Conservation (phyloP, 2,329 filamentous ascomycete species). For the Talaromyces albobiverticillius region DNA sequence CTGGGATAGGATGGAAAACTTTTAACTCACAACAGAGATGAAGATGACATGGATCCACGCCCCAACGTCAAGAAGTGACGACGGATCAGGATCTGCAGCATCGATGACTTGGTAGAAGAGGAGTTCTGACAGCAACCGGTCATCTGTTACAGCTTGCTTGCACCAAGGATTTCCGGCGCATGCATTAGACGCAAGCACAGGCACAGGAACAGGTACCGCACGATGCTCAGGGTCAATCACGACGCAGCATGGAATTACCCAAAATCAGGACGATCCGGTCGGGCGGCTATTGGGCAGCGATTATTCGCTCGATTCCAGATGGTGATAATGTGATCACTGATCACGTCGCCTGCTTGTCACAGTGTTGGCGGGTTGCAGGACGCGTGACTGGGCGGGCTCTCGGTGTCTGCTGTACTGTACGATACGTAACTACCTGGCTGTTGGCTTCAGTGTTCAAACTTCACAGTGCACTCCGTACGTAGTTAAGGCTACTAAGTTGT, state of each 20-base stretch:
- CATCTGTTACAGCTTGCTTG: background rate
- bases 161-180: slow-evolving; percentile 6
- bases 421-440: too few relatives aligned
- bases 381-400: background rate
- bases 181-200: slow-evolving; percentile 1
- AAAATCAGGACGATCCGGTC: background rate
- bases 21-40: too few relatives aligned
- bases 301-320: background rate
- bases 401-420: background rate
- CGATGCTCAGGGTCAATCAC: slow-evolving; percentile 7
- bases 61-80: background rate
- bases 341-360: background rate
- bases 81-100: background rate
- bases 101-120: background rate
- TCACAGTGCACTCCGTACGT: too few relatives aligned
- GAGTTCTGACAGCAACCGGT: too few relatives aligned
- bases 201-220: background rate
- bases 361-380: background rate
- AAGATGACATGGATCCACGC: slow-evolving; percentile 1
- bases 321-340: too few relatives aligned
- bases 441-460: too few relatives aligned
- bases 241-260: background rate
- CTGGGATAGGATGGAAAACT: background rate
- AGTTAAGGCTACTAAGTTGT: too few relatives aligned
- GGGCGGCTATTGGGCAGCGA: background rate